Evolutionary conservation across 371 early-diverging fungal genomes (phyloP), one percentile per base, ranked within the genome.

Genomic region (Syncephalis fuscata): DNA sequence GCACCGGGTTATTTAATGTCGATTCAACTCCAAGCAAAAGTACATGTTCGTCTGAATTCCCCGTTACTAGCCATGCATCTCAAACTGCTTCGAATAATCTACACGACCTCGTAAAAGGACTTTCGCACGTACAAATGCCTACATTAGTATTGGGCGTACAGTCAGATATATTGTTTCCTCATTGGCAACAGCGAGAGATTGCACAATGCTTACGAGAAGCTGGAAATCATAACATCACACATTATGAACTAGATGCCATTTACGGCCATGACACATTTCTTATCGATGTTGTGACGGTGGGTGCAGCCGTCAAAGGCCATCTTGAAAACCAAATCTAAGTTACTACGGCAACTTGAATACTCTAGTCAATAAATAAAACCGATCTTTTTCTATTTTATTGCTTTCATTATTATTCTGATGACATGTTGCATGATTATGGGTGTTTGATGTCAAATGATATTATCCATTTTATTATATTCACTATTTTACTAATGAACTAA

Each of bases 201-300:
- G 91, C 92, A 8, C 78, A 80, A 43, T 80, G 80, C 53, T 63
- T 95, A 47, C 73, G 80, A 39, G 68, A 66, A 15, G 72, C 73
- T 0, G 94, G 93, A 17, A 95, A 95, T 65, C 68, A 72, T 43
- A 59, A 65, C 19, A 92, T 95, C 14, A 91, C 95, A 1, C 92
- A 91, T 59, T 93, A 91, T 55, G 96, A 93, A 64, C 61, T 93
- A n/a, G 96, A 93, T 61, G 80, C 90, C 21, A 78, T 89, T 72
- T 95, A 85, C 64, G 96, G 96, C 5, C 96, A 95, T 60, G 94
- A 95, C 55, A 92, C 96, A 7, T 95, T 93, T 59, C 71, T 92
- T 60, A 84, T 93, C 52, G 92, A 92, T 58, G 58, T 76, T 23
- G 77, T 80, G 45, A 83, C 78, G 51, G 88, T 93, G 15, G 96